Evolutionary conservation across 2,329 filamentous ascomycete genomes (phyloP), one percentile per base, ranked within the genome.

Genomic region (Diplodia mutila): DNA sequence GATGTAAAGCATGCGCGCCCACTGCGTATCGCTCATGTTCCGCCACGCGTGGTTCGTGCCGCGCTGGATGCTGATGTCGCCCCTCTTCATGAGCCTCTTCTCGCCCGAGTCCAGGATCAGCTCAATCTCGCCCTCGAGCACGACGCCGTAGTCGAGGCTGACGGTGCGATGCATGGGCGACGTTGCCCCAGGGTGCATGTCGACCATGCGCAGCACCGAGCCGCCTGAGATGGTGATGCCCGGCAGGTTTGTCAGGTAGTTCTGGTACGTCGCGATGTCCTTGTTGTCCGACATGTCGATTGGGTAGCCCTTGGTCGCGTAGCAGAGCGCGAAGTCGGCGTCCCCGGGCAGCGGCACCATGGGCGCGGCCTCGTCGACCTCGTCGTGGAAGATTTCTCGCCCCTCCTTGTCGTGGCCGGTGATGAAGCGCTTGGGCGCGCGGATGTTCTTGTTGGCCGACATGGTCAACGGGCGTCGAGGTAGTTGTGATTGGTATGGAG

Each of bases 151-250:
- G 69, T 80, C 79, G 32, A 80, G 69, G 69, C 73, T 76, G 66
- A 80, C 77, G 23, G 79, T 80, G 3, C 79, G 74, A 69, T 80
- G 79, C 79, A 80, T 80, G n/a, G 75, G 73, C 67, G 75, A 78
- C 25, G 68, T 72, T n/a, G 73, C 75, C 29, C 70, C 69, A 0
- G 78, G 78, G 16, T 72, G 72, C 57, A 80, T 77, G 64, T 80
- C 78, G 51, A 80, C 78, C 57, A 78, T 75, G 52, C 81, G 79
- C 49, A 83, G 77, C 16, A 84, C 82, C 4, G 83, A 83, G 11
- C 83, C 83, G 34, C 76, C 76, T 1, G 81, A 79, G 48, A 85
- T 76, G 21, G 81, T 80, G 3, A 88, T 78, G 1, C 85, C 85
- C 0, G 85, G 84, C 1, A 82, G 79, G 51, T 78, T 72, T 14